A percentile compares a stretch with the other conserved stretches of the same genome.
Conservation (phyloP, 129 eudicot species). For the Rutidosis leptorrhynchoides region DNA sequence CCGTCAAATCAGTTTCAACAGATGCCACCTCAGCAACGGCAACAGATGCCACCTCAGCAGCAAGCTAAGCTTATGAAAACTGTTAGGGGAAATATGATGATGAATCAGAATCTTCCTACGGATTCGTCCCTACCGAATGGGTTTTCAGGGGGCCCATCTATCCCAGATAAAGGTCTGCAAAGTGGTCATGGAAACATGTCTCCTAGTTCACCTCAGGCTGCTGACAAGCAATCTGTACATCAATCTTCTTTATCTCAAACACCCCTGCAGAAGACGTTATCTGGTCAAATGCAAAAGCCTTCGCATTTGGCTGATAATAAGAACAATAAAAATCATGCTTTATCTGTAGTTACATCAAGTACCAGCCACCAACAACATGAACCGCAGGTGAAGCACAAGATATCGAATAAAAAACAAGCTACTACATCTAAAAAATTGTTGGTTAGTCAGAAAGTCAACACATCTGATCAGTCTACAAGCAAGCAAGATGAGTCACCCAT, state of each 20-base stretch:
- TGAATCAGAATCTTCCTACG: slow-evolving; percentile 48
- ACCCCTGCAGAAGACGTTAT: slow-evolving; percentile 44
- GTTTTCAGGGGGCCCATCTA: slow-evolving; percentile 44
- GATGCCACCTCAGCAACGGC: slow-evolving; percentile 53
- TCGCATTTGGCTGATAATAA: slow-evolving; percentile 33
- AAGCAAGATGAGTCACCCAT: slow-evolving; percentile 33
- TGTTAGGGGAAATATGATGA: slow-evolving; percentile 53
- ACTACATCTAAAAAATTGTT: slow-evolving; percentile 35
- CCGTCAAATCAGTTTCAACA: slow-evolving; percentile 61
- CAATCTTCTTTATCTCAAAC: slow-evolving; percentile 44
- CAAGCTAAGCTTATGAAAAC: slow-evolving; percentile 55
- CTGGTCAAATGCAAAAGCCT: slow-evolving; percentile 44
- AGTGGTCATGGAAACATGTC: slow-evolving; percentile 29
- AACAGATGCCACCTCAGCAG: slow-evolving; percentile 46
- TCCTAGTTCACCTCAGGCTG: slow-evolving; percentile 44
- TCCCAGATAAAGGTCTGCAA: slow-evolving; percentile 35
- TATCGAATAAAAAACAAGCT: slow-evolving; percentile 41
- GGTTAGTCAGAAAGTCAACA: slow-evolving; percentile 43
- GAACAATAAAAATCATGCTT: slow-evolving; percentile 39
- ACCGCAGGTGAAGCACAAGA: slow-evolving; percentile 40
- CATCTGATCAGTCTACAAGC: slow-evolving; percentile 37
- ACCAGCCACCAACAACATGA: slow-evolving; percentile 45
- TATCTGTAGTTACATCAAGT: slow-evolving; percentile 31
- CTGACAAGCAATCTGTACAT: slow-evolving; percentile 40
- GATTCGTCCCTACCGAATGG: slow-evolving; percentile 58